Percentiles rank a stretch among this genome's conserved stretches.
phyloP scores from a whole-genome alignment of 805 yeast species.

The Torulaspora quercuum region DNA sequence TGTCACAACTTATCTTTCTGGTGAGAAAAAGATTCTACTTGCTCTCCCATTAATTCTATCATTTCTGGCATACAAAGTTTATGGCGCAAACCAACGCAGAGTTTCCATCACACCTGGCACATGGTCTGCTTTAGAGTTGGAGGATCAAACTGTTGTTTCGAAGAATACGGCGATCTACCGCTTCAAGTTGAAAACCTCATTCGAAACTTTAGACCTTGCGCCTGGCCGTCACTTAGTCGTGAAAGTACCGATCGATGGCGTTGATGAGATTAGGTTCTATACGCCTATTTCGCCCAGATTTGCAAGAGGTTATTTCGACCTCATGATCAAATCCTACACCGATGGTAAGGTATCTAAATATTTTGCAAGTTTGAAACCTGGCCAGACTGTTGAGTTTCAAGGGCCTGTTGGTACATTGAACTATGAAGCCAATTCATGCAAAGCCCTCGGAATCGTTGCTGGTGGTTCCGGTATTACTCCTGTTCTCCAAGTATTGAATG shows the following conservation, averaged over 20 bases:
- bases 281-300: slow-evolving; percentile 70
- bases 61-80: slow-evolving; percentile 38
- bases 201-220: slow-evolving; percentile 62
- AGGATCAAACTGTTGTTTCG: slow-evolving; percentile 70
- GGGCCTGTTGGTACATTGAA: slow-evolving; percentile 78
- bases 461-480: slow-evolving; percentile 94
- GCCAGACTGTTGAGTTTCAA: slow-evolving; percentile 64
- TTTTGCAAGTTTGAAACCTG: slow-evolving; percentile 61
- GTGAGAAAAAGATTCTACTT: slow-evolving; percentile 32
- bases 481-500: slow-evolving; percentile 72
- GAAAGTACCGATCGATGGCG: slow-evolving; percentile 38
- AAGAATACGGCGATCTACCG: slow-evolving; percentile 70
- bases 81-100: slow-evolving; percentile 40
- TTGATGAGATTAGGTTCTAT: slow-evolving; percentile 54
- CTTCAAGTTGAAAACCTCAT: slow-evolving; percentile 58
- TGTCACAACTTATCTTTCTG: slow-evolving; percentile 47
- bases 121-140: slow-evolving; percentile 65
- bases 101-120: slow-evolving; percentile 46
- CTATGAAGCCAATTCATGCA: slow-evolving; percentile 56
- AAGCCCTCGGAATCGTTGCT: slow-evolving; percentile 65
- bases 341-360: slow-evolving; percentile 66
- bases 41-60: slow-evolving; percentile 40
- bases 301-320: slow-evolving; percentile 72
- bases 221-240: slow-evolving; percentile 75
- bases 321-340: slow-evolving; percentile 70